A percentile compares a stretch with the other conserved stretches of the same genome.
Evolutionary conservation across 78 protist genomes (phyloP).

Genomic region (Guillardia theta): DNA sequence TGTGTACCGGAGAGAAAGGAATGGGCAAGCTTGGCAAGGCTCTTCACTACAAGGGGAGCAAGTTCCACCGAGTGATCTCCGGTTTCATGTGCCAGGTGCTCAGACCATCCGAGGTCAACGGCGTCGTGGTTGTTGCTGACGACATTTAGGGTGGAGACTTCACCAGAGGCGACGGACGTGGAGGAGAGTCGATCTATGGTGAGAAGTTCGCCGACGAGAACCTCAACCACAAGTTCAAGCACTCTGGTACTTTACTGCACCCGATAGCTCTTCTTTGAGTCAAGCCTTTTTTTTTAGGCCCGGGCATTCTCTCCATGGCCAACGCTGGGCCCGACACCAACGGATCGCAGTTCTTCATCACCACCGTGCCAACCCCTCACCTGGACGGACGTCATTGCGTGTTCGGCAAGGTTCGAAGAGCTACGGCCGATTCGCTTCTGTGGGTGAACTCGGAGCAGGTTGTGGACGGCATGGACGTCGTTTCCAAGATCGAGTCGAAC

Average conservation of each 20-base stretch:
- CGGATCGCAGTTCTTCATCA: slow-evolving; percentile 83
- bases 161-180: slow-evolving; percentile 57
- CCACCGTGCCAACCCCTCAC: background rate
- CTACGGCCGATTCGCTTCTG: too few species aligned
- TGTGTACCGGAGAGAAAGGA: slow-evolving; percentile 79
- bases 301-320: slow-evolving; percentile 60
- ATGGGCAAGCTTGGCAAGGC: background rate
- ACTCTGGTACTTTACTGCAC: background rate
- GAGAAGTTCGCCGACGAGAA: slow-evolving; percentile 62
- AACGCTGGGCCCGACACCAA: slow-evolving; percentile 72
- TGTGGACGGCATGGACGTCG: background rate
- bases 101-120: background rate
- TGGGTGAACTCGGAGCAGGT: too few species aligned
- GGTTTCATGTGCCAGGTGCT: slow-evolving; percentile 68
- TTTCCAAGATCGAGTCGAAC: background rate
- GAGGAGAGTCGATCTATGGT: slow-evolving; percentile 68
- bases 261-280: background rate
- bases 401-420: background rate
- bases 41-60: slow-evolving; percentile 8
- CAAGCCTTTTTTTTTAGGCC: background rate
- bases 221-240: slow-evolving; percentile 43
- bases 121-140: background rate
- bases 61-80: slow-evolving; percentile 62
- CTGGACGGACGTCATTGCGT: background rate
- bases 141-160: slow-evolving; percentile 63